These are phyloP conservation scores for Pholiota molesta DNA, from an alignment of 768 basidiomycete species.

Conservation along the genomic window DNA sequence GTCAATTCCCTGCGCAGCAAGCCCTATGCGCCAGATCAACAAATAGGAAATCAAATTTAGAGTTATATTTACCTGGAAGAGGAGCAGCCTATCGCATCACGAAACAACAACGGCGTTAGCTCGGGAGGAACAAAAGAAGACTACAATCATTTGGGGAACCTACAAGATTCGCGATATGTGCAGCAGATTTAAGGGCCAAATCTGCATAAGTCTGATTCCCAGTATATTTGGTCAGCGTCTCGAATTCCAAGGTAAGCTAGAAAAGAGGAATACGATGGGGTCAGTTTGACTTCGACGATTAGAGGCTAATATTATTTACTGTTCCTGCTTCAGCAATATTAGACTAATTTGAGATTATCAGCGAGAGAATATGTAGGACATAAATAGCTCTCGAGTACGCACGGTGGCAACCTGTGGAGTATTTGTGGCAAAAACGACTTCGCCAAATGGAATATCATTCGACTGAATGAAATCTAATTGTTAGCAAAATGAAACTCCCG, in stretches of 20 bases:
- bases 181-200: slow-evolving; percentile 54
- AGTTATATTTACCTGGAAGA: slow-evolving; percentile 36
- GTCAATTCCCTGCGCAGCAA: slow-evolving; percentile 62
- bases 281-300: neutral
- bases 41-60: neutral
- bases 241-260: slow-evolving; percentile 65
- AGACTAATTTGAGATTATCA: slow-evolving; percentile 32
- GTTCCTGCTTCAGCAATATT: slow-evolving; percentile 63
- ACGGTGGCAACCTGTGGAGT: slow-evolving; percentile 37
- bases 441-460: slow-evolving; percentile 44
- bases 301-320: slow-evolving; percentile 25
- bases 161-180: slow-evolving; percentile 51
- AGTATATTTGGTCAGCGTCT: slow-evolving; percentile 55
- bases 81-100: slow-evolving; percentile 33
- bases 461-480: slow-evolving; percentile 26
- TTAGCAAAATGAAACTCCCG: neutral
- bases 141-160: slow-evolving; percentile 14
- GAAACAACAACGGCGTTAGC: slow-evolving; percentile 13
- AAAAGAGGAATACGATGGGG: neutral
- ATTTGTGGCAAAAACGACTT: slow-evolving; percentile 48
- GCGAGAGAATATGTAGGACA: neutral
- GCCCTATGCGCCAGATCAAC: slow-evolving; percentile 31
- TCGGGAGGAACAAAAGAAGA: neutral
- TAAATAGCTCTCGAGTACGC: slow-evolving; percentile 10
- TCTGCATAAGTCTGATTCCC: slow-evolving; percentile 61